Evolutionary conservation across 805 yeast genomes (phyloP).

Genomic region (Yamadazyma sp.): DNA sequence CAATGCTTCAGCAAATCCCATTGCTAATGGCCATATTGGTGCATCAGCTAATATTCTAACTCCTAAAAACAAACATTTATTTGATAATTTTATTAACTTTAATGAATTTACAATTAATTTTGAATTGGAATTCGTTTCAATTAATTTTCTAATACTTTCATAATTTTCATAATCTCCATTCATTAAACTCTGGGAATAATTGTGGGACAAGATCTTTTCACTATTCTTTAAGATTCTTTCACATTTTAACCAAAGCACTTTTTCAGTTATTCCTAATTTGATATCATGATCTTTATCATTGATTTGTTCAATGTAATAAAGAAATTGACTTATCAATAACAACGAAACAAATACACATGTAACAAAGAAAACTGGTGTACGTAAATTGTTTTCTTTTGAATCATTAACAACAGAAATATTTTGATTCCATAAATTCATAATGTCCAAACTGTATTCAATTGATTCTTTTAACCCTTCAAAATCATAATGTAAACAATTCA

Average conservation of each 20-base stretch:
- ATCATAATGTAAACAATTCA: conserved; percentile 48
- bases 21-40: conserved; percentile 81
- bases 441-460: conserved; percentile 52
- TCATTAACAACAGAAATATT: conserved; percentile 63
- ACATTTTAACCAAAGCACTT: conserved; percentile 60
- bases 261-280: conserved; percentile 39
- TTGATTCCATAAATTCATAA: conserved; percentile 68
- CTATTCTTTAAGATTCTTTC: conserved; percentile 58
- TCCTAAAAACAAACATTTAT: conserved; percentile 63
- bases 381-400: conserved; percentile 61
- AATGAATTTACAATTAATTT: conserved; percentile 14
- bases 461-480: conserved; percentile 66
- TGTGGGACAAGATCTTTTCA: conserved; percentile 48
- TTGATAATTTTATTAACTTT: conserved; percentile 42
- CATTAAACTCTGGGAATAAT: conserved; percentile 9
- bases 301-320: conserved; percentile 49
- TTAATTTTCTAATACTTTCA: conserved; percentile 46
- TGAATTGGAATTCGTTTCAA: conserved; percentile 30
- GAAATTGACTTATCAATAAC: conserved; percentile 59
- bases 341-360: conserved; percentile 66
- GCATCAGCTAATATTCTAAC: conserved; percentile 79
- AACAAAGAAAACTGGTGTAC: conserved; percentile 75
- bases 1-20: conserved; percentile 76
- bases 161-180: conserved; percentile 21
- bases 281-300: conserved; percentile 12